These are phyloP conservation scores for Melanogaster broomeanus DNA, from an alignment of 768 basidiomycete genomes.

Conservation along the genomic window DNA sequence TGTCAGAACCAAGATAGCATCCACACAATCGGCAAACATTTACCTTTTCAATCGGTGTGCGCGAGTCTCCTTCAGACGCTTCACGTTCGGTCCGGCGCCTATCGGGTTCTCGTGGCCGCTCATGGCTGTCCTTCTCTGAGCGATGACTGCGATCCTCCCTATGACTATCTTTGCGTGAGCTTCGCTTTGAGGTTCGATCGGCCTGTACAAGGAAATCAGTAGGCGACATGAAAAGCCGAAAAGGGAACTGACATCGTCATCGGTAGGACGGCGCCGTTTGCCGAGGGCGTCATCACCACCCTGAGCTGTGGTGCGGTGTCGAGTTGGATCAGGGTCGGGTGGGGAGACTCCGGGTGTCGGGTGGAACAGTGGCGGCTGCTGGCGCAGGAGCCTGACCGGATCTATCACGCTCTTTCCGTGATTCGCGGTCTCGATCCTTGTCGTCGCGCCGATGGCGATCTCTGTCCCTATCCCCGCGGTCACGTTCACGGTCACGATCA, in stretches of 20 bases:
- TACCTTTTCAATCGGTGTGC: conserved; percentile 67
- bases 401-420: conserved; percentile 60
- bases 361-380: conserved; percentile 27
- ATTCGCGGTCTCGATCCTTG: conserved; percentile 65
- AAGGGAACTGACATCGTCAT: conserved; percentile 66
- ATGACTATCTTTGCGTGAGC: conserved; percentile 75
- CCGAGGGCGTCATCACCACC: conserved; percentile 66
- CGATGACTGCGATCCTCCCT: conserved; percentile 75
- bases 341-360: conserved; percentile 59
- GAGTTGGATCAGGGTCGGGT: conserved; percentile 58
- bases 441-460: conserved; percentile 57
- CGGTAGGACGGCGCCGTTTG: conserved; percentile 66
- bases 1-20: conserved; percentile 3
- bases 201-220: conserved; percentile 43
- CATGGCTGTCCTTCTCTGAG: conserved; percentile 68
- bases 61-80: conserved; percentile 48
- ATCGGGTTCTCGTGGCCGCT: conserved; percentile 67
- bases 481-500: conserved; percentile 48
- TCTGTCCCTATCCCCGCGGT: conserved; percentile 42
- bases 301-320: conserved; percentile 50
- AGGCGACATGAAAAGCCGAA: conserved; percentile 1
- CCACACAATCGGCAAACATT: conserved; percentile 17
- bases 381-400: conserved; percentile 37
- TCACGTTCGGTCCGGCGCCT: conserved; percentile 69
- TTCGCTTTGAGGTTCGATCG: conserved; percentile 79